These are phyloP conservation scores for Lepiota venenata DNA, from an alignment of 768 basidiomycete species.

Conservation along the genomic window DNA sequence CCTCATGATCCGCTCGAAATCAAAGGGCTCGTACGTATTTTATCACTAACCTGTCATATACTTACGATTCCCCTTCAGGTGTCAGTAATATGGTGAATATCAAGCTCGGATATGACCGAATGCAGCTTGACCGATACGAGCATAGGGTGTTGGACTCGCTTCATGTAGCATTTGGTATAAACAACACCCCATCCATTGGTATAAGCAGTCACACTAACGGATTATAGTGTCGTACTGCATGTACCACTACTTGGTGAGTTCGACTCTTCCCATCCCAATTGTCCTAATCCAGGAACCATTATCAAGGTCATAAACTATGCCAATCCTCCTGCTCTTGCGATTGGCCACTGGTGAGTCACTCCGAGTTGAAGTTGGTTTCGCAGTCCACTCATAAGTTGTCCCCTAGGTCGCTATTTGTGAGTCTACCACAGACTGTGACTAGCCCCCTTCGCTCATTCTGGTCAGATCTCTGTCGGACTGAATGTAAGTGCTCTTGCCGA, in stretches of 20 bases:
- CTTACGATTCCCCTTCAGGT: slow-evolving; percentile 19
- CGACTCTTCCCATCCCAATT: background rate
- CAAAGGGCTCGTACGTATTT: slow-evolving; percentile 23
- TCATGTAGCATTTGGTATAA: slow-evolving; percentile 27
- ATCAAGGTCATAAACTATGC: slow-evolving; percentile 32
- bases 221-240: slow-evolving; percentile 27
- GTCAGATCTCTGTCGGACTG: slow-evolving; percentile 23
- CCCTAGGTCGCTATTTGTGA: slow-evolving; percentile 32
- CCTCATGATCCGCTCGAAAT: slow-evolving; percentile 24
- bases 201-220: background rate
- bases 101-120: too few relatives aligned
- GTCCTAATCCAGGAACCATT: slow-evolving; percentile 4
- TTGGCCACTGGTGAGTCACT: slow-evolving; percentile 32
- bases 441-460: background rate
- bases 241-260: slow-evolving; percentile 36
- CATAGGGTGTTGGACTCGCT: slow-evolving; percentile 27
- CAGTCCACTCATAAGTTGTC: background rate
- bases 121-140: background rate
- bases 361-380: background rate
- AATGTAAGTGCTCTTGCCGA: slow-evolving; percentile 17
- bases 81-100: slow-evolving; percentile 23
- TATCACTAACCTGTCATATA: background rate
- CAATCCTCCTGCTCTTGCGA: slow-evolving; percentile 28
- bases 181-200: background rate
- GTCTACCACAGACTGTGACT: background rate